Evolutionary conservation across 148 eudicot species (phyloP), one percentile per base, ranked within the genome.

Genomic region (Fagopyrum esculentum): DNA sequence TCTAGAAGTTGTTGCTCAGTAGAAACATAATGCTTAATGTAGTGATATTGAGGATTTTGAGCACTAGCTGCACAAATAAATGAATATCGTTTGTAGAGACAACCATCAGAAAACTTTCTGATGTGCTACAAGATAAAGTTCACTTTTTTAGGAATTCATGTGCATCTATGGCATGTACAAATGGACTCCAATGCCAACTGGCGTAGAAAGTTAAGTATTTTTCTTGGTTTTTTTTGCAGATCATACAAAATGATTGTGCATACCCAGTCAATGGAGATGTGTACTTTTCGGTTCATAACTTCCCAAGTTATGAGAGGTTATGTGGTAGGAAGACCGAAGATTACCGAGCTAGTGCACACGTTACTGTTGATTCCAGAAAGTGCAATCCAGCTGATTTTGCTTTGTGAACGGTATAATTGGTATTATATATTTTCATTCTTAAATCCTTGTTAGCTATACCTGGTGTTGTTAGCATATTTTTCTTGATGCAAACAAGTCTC

Each of bases 331-430:
- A 88, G 84, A 84, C 81, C 52, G 95, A 87, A 74, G 93, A 90
- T 87, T 91, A 93, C 73, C 88, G 95, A 80, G 90, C 97, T 61
- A 97, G 98, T 75, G 95, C 91, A 82, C 87, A 97, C 50, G 95
- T 93, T 79, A 88, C 95, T 44, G 89, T 91, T 75, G 97, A 91
- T 86, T 76, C 79, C 44, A 87, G 95, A 72, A 93, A 93, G 81
- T 78, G 78, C 57, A 83, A 93, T 80, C 90, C 91, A 73, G 97
- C 95, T 50, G 98, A 93, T 79, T 93, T 93, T 85, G 97, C 98
- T 22, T 74, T 93, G 86, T 93, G 98, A 97, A 93, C 91, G 90
- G 97, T 91, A 72, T 68, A 40, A 63, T 46, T 11, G 68, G 22
- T 13, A 52, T 26, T 30, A 12, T 30, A 46, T 35, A 51, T 73